Base-by-base conservation (phyloP, 441 rosid genomes). In the Aleurites moluccanus region DNA sequence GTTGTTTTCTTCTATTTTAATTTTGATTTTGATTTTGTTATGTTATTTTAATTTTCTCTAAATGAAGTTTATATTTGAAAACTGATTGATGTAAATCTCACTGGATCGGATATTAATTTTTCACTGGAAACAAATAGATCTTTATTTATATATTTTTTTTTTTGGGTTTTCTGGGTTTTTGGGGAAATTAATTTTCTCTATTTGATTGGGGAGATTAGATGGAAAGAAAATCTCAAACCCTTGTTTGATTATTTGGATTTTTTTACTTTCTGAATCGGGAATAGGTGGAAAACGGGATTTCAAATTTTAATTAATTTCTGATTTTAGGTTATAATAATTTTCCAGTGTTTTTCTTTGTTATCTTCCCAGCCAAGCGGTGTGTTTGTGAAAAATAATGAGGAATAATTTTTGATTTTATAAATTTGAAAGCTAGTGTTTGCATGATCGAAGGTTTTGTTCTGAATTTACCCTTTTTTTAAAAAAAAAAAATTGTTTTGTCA, bases 31-130 rank as follows among this genome's bases (percentile, higher is more conserved):
- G 11, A 59, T 28, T n/a, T 11, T 23, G 4, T 18, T 20, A 20
- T 20, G 28, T 6, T 8, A 0, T 2, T 67, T 59, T 9, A 10
- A 20, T 66, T 23, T 74, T 66, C 21, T 21, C 11, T 53, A 38
- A 62, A 23, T 14, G 14, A 57, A 57, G 42, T 42, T 70, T 70
- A 2, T 33, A 13, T 33, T 10, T 56, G 35, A 0, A 14, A 40
- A 18, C 18, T 76, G 6, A 21, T 66, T 73, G n/a, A 1, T 27
- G 30, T 56, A 21, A 56, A 50, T 52, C 47, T n/a, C 42, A 33
- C 10, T 45, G 45, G 82, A 78, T 81, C 76, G 14, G 66, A 44
- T 0, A 64, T 23, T 70, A 18, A 53, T 52, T 53, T 42, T 27
- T 1, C 16, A 72, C 38, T n/a, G 64, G 3, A 42, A 60, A 44